Evolutionary conservation across 2,329 filamentous ascomycete species (phyloP).

Genomic region (Penicillium sp.): DNA sequence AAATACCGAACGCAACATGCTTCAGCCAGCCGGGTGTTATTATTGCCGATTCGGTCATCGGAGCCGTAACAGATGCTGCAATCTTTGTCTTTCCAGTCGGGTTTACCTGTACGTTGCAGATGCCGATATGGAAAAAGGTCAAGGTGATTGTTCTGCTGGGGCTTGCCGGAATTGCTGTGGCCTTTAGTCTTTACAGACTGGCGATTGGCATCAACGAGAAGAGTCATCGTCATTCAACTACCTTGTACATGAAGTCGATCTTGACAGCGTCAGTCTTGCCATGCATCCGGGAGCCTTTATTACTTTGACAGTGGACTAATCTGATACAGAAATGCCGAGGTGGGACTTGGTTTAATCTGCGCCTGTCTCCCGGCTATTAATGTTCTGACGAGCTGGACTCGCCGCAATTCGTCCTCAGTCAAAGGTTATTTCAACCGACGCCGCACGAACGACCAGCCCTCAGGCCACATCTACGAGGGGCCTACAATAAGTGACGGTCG

Average conservation of each 20-base stretch:
- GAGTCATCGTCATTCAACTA: background rate
- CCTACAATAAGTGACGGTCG: background rate
- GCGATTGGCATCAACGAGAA: slow-evolving; percentile 11
- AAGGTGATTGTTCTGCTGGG: slow-evolving; percentile 14
- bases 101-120: slow-evolving; percentile 13
- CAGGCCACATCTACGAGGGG: slow-evolving; percentile 2
- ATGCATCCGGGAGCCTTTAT: background rate
- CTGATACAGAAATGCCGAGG: slow-evolving; percentile 8
- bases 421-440: background rate
- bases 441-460: background rate
- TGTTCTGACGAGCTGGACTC: slow-evolving; percentile 1
- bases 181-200: slow-evolving; percentile 18
- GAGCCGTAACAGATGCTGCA: slow-evolving; percentile 16
- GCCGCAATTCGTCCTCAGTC: background rate
- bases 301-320: background rate
- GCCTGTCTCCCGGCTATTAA: slow-evolving; percentile 10
- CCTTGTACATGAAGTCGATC: slow-evolving; percentile 8
- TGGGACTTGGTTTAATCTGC: slow-evolving; percentile 10
- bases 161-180: slow-evolving; percentile 15
- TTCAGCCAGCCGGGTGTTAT: slow-evolving; percentile 11
- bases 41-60: slow-evolving; percentile 18
- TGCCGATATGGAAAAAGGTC: slow-evolving; percentile 12
- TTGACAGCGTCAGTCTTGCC: slow-evolving; percentile 7
- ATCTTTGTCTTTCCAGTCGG: slow-evolving; percentile 15
- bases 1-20: slow-evolving; percentile 2